phyloP scores from a whole-genome alignment of 164 flowering plant genomes.

The Stephania yunnanensis region DNA sequence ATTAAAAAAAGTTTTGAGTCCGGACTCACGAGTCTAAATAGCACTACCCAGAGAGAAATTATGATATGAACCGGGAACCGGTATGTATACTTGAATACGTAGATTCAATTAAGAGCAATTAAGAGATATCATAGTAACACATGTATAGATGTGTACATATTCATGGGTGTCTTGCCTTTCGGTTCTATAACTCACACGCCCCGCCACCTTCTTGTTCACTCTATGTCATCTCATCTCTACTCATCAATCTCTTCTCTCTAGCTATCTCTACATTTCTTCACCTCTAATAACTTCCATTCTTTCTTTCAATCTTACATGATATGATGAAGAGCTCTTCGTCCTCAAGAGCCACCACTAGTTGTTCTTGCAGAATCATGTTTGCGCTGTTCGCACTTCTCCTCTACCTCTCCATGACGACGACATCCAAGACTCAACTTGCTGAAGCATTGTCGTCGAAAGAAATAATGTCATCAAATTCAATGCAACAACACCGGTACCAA shows the following conservation, averaged over 20 bases:
- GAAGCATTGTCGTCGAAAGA: slow-evolving; percentile 1
- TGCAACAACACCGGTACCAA: slow-evolving; percentile 11
- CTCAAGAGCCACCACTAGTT: slow-evolving; percentile 1
- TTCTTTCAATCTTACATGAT: background rate
- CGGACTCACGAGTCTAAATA: no score
- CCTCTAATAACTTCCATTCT: background rate
- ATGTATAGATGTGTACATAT: no score
- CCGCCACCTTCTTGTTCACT: background rate
- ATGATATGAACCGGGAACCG: no score
- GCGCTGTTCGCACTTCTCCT: slow-evolving; percentile 8
- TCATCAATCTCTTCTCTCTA: background rate
- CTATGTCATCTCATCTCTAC: background rate
- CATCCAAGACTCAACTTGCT: slow-evolving; percentile 11
- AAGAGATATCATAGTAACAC: no score
- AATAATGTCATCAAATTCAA: slow-evolving; percentile 5
- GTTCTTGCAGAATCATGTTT: background rate
- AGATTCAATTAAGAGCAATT: no score
- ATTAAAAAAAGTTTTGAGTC: no score
- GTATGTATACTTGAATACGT: no score
- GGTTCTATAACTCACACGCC: slow-evolving; percentile 2
- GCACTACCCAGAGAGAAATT: no score
- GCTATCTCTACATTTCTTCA: slow-evolving; percentile 9
- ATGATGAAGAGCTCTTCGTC: slow-evolving; percentile 13
- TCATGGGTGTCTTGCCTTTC: slow-evolving; percentile 37
- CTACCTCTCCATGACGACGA: background rate